These are phyloP conservation scores for Eutypa lata DNA, from an alignment of 2,329 filamentous ascomycete genomes.

Conservation along the genomic window DNA sequence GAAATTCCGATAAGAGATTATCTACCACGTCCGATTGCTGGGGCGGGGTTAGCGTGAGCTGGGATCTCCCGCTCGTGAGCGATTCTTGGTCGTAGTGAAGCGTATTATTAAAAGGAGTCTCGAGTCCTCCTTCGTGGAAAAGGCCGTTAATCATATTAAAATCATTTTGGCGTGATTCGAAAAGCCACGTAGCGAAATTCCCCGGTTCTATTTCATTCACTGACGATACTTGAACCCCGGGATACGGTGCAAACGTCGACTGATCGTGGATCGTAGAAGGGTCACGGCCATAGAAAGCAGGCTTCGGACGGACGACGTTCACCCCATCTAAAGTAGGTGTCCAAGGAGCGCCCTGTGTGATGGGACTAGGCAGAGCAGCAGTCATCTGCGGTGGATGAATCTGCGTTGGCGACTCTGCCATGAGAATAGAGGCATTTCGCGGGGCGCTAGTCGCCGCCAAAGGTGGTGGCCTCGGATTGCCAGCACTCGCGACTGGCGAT, in stretches of 20 bases:
- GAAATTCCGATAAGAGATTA: slow-evolving; percentile 41
- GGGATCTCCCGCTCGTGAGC: slow-evolving; percentile 40
- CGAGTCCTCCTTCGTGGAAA: slow-evolving; percentile 47
- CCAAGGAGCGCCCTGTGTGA: slow-evolving; percentile 25
- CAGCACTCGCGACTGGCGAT: slow-evolving; percentile 6
- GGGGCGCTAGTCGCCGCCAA: slow-evolving; percentile 33
- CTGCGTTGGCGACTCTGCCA: slow-evolving; percentile 36
- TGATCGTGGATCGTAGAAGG: slow-evolving; percentile 26
- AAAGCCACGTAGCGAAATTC: slow-evolving; percentile 51
- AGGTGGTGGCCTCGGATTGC: slow-evolving; percentile 6
- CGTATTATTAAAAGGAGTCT: slow-evolving; percentile 49
- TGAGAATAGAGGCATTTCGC: slow-evolving; percentile 44
- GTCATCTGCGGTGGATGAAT: slow-evolving; percentile 23
- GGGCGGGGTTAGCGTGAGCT: slow-evolving; percentile 41
- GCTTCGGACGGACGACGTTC: slow-evolving; percentile 35
- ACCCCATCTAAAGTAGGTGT: slow-evolving; percentile 33
- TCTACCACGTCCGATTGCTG: slow-evolving; percentile 37
- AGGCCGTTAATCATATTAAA: slow-evolving; percentile 42
- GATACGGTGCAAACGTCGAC: slow-evolving; percentile 31
- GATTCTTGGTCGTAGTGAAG: slow-evolving; percentile 51
- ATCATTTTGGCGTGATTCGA: slow-evolving; percentile 42
- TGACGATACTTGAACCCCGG: slow-evolving; percentile 28
- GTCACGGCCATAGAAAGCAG: slow-evolving; percentile 32
- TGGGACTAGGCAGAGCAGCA: slow-evolving; percentile 16
- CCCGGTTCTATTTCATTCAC: slow-evolving; percentile 34